Evolutionary conservation across 2,329 filamentous ascomycete genomes (phyloP), one percentile per base, ranked within the genome.

Genomic region (Phialocephala sp.): DNA sequence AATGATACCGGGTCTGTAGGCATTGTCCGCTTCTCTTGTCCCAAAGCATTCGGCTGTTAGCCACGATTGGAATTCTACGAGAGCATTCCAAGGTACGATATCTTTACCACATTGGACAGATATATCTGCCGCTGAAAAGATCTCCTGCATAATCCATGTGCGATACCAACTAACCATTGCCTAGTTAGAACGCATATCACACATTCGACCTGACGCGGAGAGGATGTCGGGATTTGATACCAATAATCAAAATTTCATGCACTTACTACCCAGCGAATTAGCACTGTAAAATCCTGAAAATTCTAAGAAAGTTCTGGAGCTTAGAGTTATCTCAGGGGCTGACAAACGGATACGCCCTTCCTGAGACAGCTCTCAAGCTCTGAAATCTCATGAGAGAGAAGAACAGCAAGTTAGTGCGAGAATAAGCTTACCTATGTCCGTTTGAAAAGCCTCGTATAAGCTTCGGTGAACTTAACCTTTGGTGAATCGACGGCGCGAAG

Each of bases 141-240:
- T n/a, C 36, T 59, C 56, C 27, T 59, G 56, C 8, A 59, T 59
- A 12, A 43, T 59, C 56, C 56, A 59, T n/a, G 56, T 59, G 20
- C 56, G 35, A 18, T 41, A 59, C 56, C 56, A 59, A 24, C 41
- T 43, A 43, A 43, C 1, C 8, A 43, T 2, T 14, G 15, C n/a
- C 41, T 15, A 43, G 2, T 43, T 18, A 43, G 41, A 43, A 43
- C 15, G 6, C 2, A 43, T 43, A 18, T 43, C 41, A 18, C 15
- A 41, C 9, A 43, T n/a, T 43, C 14, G 37, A 41, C 37, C 15
- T 18, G 9, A 41, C 15, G 9, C 11, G 37, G 11, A 41, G 37
- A 41, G 11, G 3, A 3, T 18, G 9, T 41, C 3, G 37, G 11
- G 11, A 41, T 18, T 41, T 41, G 37, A 41, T 11, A 12, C 15